These are phyloP conservation scores for Hypsizygus ulmarius DNA, from an alignment of 1,284 basidiomycete species.

Conservation along the genomic window DNA sequence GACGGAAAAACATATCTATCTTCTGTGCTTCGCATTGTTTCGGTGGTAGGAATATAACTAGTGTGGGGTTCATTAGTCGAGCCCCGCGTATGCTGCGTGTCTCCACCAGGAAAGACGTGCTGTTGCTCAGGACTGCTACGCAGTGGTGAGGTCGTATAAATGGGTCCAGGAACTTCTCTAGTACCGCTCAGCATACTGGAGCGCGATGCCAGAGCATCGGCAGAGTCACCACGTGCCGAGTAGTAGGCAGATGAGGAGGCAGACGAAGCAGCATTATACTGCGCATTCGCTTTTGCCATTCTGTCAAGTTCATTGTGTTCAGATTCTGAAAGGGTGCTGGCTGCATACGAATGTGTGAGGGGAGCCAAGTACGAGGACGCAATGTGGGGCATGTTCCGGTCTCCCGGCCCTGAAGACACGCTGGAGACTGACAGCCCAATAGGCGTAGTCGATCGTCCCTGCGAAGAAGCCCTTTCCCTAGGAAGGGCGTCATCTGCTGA, in stretches of 20 bases:
- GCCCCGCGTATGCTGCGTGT: conserved; percentile 4
- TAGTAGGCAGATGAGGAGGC: conserved; percentile 12
- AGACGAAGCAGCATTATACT: conserved; percentile 32
- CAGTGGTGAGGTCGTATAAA: conserved; percentile 16
- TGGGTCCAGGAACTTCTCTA: conserved; percentile 4
- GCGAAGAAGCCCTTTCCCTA: conserved; percentile 2
- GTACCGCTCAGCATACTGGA: not conserved
- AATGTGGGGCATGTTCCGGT: conserved; percentile 2
- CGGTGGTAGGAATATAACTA: conserved; percentile 4
- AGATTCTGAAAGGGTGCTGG: conserved; percentile 17
- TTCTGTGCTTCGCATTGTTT: not conserved
- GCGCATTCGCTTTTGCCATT: conserved; percentile 33
- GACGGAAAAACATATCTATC: not conserved
- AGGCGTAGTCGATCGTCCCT: conserved; percentile 13
- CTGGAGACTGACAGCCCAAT: conserved; percentile 1
- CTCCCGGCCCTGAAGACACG: conserved; percentile 11
- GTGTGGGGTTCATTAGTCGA: conserved; percentile 1
- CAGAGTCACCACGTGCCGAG: conserved; percentile 8
- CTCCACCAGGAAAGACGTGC: conserved; percentile 1
- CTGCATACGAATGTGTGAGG: conserved; percentile 1
- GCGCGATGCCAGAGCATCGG: not conserved
- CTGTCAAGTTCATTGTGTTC: conserved; percentile 19
- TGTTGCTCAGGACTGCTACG: conserved; percentile 20
- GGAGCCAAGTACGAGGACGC: not conserved
- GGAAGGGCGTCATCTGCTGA: conserved; percentile 2